A percentile compares a stretch with the other conserved stretches of the same genome.
Conservation (phyloP, 2,329 filamentous ascomycete genomes). For the Fusarium mundagurra region DNA sequence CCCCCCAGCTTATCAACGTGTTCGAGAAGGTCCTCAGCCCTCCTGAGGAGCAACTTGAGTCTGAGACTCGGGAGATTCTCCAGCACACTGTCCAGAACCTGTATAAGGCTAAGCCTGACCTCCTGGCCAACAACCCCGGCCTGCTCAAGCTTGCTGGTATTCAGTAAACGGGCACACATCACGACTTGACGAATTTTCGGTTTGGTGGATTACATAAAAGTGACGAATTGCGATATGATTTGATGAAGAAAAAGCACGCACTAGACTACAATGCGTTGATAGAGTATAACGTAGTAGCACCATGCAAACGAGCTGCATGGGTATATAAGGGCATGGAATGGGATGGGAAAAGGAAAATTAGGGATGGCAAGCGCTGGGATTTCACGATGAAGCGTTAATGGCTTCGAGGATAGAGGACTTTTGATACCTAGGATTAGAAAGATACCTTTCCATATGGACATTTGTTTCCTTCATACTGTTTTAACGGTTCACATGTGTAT, state of each 20-base stretch:
- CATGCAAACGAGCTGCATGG: constrained; percentile 16
- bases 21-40: constrained; percentile 78
- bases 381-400: constrained; percentile 6
- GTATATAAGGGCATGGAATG: constrained; percentile 11
- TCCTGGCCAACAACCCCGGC: constrained; percentile 46
- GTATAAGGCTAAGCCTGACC: constrained; percentile 49
- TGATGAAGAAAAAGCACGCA: constrained; percentile 38
- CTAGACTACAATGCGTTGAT: constrained; percentile 26
- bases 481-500: not conserved
- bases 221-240: constrained; percentile 40
- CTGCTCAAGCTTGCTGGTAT: constrained; percentile 47
- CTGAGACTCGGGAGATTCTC: constrained; percentile 74
- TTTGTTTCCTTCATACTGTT: not conserved
- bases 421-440: constrained; percentile 40
- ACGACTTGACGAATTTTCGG: constrained; percentile 30
- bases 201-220: constrained; percentile 22
- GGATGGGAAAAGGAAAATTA: constrained; percentile 6
- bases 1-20: constrained; percentile 73
- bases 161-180: constrained; percentile 33
- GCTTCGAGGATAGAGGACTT: constrained; percentile 24
- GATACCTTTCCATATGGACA: constrained; percentile 33
- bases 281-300: constrained; percentile 37
- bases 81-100: constrained; percentile 68
- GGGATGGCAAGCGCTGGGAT: constrained; percentile 31
- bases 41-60: constrained; percentile 79